phyloP scores from a whole-genome alignment of 2,329 filamentous ascomycete genomes.

The Pseudovirgaria hyperparasitica region DNA sequence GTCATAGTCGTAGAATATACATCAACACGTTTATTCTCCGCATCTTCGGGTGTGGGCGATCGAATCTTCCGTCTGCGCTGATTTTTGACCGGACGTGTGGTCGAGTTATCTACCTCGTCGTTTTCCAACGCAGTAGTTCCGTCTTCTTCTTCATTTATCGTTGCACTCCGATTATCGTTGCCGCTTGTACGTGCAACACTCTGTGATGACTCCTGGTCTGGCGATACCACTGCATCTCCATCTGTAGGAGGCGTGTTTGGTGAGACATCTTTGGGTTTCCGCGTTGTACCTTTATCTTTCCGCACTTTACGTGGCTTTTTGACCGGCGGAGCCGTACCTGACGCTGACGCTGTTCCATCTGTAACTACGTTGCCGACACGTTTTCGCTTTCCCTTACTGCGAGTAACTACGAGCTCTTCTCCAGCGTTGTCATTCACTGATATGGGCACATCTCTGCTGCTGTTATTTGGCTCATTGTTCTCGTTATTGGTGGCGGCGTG shows the following conservation, averaged over 20 bases:
- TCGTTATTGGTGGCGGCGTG: too few relatives aligned
- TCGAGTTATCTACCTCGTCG: neutral
- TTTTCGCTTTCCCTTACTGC: too few relatives aligned
- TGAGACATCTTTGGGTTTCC: conserved; percentile 3
- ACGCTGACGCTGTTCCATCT: too few relatives aligned
- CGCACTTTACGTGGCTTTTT: conserved; percentile 6
- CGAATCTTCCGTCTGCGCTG: conserved; percentile 11
- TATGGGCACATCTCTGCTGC: too few relatives aligned
- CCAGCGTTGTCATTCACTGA: neutral
- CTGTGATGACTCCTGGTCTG: neutral
- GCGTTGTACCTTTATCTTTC: conserved; percentile 5
- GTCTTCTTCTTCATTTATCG: conserved; percentile 7
- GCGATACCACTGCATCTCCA: neutral
- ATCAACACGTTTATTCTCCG: conserved; percentile 41
- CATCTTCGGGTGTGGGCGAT: conserved; percentile 17
- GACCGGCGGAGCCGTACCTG: neutral
- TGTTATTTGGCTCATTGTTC: too few relatives aligned
- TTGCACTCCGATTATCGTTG: neutral
- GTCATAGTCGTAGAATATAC: conserved; percentile 56
- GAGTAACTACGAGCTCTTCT: too few relatives aligned
- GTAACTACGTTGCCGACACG: too few relatives aligned
- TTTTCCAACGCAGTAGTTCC: conserved; percentile 2
- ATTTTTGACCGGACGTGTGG: conserved; percentile 11
- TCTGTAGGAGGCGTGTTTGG: too few relatives aligned
- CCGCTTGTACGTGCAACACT: neutral